A percentile compares a stretch with the other conserved stretches of the same genome.
Evolutionary conservation across 2,329 filamentous ascomycete species (phyloP).

Genomic region (Zopfia rhizophila): DNA sequence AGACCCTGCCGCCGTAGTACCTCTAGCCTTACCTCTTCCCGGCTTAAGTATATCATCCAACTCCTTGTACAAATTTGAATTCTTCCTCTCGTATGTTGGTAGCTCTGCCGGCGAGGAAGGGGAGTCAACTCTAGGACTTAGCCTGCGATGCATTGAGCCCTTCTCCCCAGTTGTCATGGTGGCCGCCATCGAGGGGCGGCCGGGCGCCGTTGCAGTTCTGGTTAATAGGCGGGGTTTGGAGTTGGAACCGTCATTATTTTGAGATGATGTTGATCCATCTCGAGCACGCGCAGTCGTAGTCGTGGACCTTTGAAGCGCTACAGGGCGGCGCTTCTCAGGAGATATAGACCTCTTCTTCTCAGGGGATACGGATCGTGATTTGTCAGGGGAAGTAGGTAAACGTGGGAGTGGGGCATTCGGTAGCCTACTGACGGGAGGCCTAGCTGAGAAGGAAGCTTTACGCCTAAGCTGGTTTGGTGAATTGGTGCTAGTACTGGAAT

Average conservation of each 20-base stretch:
- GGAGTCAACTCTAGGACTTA: neutral
- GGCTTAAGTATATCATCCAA: slow-evolving; percentile 40
- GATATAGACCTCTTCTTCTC: slow-evolving; percentile 1
- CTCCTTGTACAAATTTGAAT: slow-evolving; percentile 38
- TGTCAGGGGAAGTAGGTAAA: slow-evolving; percentile 1
- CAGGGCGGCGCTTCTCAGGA: no score
- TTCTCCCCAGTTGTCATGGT: slow-evolving; percentile 34
- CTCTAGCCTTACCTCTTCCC: slow-evolving; percentile 11
- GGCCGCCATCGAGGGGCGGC: slow-evolving; percentile 23
- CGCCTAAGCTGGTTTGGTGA: neutral
- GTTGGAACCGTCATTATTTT: slow-evolving; percentile 10
- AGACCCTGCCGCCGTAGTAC: slow-evolving; percentile 7
- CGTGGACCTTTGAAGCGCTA: no score
- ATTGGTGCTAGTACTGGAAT: neutral
- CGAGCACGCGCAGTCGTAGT: slow-evolving; percentile 7
- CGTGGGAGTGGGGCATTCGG: slow-evolving; percentile 9
- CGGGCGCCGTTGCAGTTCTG: slow-evolving; percentile 15
- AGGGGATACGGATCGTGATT: neutral
- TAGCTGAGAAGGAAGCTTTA: slow-evolving; percentile 4
- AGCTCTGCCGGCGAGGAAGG: neutral
- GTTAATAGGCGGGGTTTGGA: slow-evolving; percentile 17
- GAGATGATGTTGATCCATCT: slow-evolving; percentile 15
- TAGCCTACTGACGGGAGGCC: neutral
- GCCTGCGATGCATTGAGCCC: slow-evolving; percentile 7
- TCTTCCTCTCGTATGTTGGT: slow-evolving; percentile 27